Conservation (phyloP, 345 rosid genomes). For the Mercurialis annua region DNA sequence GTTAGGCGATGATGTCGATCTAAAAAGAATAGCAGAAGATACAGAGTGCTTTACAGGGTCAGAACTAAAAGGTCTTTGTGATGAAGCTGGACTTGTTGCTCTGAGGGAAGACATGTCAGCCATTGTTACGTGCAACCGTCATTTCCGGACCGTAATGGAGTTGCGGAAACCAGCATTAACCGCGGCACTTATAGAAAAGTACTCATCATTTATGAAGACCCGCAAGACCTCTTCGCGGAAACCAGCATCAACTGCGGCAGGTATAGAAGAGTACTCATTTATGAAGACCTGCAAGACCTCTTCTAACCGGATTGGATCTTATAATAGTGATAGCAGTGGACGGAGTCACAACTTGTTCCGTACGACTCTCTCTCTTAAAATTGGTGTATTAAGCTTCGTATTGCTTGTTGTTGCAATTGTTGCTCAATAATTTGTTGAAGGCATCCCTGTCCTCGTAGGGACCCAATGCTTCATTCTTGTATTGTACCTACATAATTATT, state of each 20-base stretch:
- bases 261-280: no score
- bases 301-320: constrained; percentile 7
- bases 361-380: constrained; percentile 25
- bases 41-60: constrained; percentile 85
- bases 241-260: no score
- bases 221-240: neutral
- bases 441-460: no score
- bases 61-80: constrained; percentile 75
- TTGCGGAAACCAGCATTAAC: constrained; percentile 81
- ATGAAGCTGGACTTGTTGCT: constrained; percentile 81
- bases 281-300: no score
- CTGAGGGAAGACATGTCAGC: constrained; percentile 77
- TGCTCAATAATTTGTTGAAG: no score
- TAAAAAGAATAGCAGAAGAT: constrained; percentile 62
- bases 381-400: constrained; percentile 34
- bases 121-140: constrained; percentile 48
- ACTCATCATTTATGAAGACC: constrained; percentile 55
- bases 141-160: constrained; percentile 57
- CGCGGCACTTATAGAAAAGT: constrained; percentile 46
- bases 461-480: no score
- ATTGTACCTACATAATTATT: no score
- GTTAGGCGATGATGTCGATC: constrained; percentile 60
- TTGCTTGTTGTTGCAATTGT: constrained; percentile 37
- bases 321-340: neutral
- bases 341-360: constrained; percentile 15